Evolutionary conservation across 1,284 basidiomycete genomes (phyloP).

Genomic region (Sporisorium graminicola): DNA sequence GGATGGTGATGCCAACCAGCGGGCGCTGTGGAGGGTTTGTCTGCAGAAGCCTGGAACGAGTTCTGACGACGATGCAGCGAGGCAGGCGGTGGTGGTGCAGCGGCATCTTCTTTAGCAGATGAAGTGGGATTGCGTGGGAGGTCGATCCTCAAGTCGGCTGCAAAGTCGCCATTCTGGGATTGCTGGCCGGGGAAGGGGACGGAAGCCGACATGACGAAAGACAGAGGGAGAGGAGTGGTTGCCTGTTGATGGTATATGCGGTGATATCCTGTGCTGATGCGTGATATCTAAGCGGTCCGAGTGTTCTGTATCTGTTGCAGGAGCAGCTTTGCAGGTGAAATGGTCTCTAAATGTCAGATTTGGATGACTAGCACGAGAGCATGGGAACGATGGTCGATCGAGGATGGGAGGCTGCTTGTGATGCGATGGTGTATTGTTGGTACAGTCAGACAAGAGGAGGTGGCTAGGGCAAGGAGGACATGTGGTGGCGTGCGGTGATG

Average conservation of each 20-base stretch:
- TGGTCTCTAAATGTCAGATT: background rate
- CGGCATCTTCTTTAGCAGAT: conserved; percentile 15
- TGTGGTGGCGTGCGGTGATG: too few species aligned
- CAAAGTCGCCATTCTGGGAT: conserved; percentile 15
- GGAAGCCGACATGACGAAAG: conserved; percentile 32
- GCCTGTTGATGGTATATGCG: too few species aligned
- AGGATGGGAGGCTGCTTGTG: background rate
- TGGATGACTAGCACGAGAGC: background rate
- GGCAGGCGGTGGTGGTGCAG: conserved; percentile 7
- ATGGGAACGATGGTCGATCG: background rate
- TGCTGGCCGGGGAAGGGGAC: conserved; percentile 42
- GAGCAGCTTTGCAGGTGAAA: background rate
- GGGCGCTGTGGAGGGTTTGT: conserved; percentile 24
- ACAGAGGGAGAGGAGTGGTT: background rate
- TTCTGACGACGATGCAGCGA: conserved; percentile 24
- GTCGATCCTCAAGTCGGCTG: conserved; percentile 44
- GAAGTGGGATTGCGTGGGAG: conserved; percentile 25
- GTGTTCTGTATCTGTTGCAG: too few species aligned
- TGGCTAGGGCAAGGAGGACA: background rate
- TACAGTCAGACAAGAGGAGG: too few species aligned
- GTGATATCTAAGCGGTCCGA: too few species aligned
- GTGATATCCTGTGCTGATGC: background rate
- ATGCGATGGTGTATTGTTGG: too few species aligned
- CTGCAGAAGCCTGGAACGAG: conserved; percentile 27
- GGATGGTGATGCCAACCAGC: conserved; percentile 52